Percentiles rank a stretch among this genome's conserved stretches.
Evolutionary conservation across 2,329 filamentous ascomycete species (phyloP).

Genomic region (Clonostachys solani): DNA sequence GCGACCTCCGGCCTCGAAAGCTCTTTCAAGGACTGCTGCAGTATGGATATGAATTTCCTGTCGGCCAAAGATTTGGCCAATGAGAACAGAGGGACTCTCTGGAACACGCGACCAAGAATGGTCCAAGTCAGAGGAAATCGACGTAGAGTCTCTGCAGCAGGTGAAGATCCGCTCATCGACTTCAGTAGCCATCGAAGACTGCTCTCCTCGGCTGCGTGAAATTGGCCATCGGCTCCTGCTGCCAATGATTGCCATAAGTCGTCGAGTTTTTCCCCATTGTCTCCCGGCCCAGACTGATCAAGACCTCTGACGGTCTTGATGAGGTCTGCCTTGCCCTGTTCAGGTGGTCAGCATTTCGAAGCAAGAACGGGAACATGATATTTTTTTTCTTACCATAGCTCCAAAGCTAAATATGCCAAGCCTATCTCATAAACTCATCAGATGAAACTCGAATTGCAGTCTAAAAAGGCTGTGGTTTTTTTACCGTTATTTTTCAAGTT

Average conservation of each 20-base stretch:
- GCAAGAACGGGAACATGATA: no score
- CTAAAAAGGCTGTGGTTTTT: no score
- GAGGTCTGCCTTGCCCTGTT: conserved; percentile 30
- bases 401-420: no score
- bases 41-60: conserved; percentile 59
- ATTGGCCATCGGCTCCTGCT: conserved; percentile 31
- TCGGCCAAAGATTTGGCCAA: conserved; percentile 69
- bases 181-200: conserved; percentile 61
- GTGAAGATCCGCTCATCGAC: conserved; percentile 45
- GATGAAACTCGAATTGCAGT: no score
- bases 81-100: conserved; percentile 63
- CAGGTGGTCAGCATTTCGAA: no score
- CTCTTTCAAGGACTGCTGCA: conserved; percentile 64
- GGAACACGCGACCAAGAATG: conserved; percentile 56
- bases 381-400: no score
- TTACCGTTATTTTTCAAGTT: no score
- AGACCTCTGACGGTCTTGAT: conserved; percentile 50
- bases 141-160: conserved; percentile 46
- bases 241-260: conserved; percentile 44
- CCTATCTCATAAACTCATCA: no score
- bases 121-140: conserved; percentile 56
- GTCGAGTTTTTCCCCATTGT: conserved; percentile 40
- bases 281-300: conserved; percentile 43
- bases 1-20: conserved; percentile 19
- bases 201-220: conserved; percentile 51